Evolutionary conservation across 108 stramenopile species (phyloP), one percentile per base, ranked within the genome.

Genomic region (Cyclotella baltica): DNA sequence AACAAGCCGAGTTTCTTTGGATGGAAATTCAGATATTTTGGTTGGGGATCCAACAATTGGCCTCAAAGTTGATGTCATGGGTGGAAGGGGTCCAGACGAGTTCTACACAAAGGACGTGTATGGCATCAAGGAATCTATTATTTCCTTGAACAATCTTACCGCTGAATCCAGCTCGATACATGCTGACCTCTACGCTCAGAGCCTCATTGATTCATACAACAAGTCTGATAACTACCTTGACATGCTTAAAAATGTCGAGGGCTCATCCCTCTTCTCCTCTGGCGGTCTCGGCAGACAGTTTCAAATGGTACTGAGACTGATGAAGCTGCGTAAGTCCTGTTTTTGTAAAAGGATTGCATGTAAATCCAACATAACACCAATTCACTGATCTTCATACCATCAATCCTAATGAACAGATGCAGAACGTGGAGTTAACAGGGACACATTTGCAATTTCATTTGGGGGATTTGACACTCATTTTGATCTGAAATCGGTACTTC

Each of bases 381-480:
- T 46, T 46, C 46, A 13, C 16, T 16, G 9, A 16, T 46, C 16
- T 46, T 46, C 46, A 46, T 13, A 13, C n/a, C n/a, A n/a, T n/a
- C n/a, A n/a, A n/a, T 33, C 29, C 23, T 1, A 1, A 0, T 46
- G 2, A 1, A 43, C 38, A 64, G 63, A 25, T 15, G 62, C 65
- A 19, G 62, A 20, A 22, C 72, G 88, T 33, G 73, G 81, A 28
- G 46, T 70, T 8, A 85, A 91, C 48, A 71, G 87, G 13, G 88
- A 90, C 52, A 51, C 80, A 15, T 91, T 93, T 67, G 83, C 70
- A 37, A 62, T 85, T 18, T 50, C 66, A 31, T 35, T 73, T 4
- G 85, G 83, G 38, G 88, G 90, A 20, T 93, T 75, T 46, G 92
- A 93, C 64, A 81, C 81, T 27, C 92, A 93, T 38, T 36, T 51